These are phyloP conservation scores for Lactarius akahatsu DNA, from an alignment of 768 basidiomycete species.

Conservation along the genomic window DNA sequence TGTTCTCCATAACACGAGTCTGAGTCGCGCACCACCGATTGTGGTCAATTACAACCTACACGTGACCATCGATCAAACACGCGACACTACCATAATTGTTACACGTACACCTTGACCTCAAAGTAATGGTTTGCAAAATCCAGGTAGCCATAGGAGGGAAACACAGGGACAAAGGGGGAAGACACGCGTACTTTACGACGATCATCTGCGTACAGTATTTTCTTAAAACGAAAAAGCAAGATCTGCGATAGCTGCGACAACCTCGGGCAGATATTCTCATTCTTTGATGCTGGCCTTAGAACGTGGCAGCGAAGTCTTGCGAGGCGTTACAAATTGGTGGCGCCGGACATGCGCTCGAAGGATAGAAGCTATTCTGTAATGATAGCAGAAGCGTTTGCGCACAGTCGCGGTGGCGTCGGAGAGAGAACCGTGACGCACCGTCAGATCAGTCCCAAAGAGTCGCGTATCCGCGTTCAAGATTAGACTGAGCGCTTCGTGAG, in stretches of 20 bases:
- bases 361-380: constrained; percentile 71
- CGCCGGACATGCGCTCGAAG: constrained; percentile 86
- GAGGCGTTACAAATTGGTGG: constrained; percentile 49
- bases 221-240: constrained; percentile 43
- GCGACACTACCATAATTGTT: not conserved
- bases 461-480: constrained; percentile 68
- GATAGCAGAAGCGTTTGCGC: not conserved
- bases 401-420: not conserved
- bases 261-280: not conserved
- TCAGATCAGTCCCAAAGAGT: constrained; percentile 79
- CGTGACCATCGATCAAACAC: not conserved
- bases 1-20: constrained; percentile 23
- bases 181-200: constrained; percentile 48
- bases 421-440: constrained; percentile 47
- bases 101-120: no score
- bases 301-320: constrained; percentile 76
- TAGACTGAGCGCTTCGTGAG: constrained; percentile 76
- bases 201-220: constrained; percentile 79
- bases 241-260: not conserved
- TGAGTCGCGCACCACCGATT: not conserved
- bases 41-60: not conserved
- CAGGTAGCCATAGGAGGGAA: no score
- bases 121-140: no score
- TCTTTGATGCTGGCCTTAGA: constrained; percentile 63
- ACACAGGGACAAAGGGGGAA: no score